A percentile compares a stretch with the other conserved stretches of the same genome.
These are phyloP conservation scores for Phellopilus nigrolimitatus DNA, from an alignment of 1,284 basidiomycete species.

Conservation along the genomic window DNA sequence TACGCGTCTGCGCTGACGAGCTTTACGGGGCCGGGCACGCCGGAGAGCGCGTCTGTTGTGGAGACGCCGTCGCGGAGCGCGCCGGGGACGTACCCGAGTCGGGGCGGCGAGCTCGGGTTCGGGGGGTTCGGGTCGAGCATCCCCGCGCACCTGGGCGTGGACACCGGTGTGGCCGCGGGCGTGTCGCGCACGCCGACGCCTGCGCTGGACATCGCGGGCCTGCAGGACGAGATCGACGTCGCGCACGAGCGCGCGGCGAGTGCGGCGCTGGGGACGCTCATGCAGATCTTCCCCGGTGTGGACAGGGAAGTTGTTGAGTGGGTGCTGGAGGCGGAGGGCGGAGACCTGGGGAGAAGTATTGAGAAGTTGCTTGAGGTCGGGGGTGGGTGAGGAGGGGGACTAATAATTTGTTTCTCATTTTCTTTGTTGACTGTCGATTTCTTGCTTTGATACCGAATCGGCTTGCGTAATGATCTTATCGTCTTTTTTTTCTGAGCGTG, in stretches of 20 bases:
- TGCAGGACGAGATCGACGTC: slow-evolving; percentile 71
- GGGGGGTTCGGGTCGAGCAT: slow-evolving; percentile 5
- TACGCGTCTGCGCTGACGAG: neutral
- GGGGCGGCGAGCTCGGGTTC: neutral
- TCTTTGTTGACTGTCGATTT: too few relatives aligned
- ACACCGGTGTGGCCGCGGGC: neutral
- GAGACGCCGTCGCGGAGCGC: slow-evolving; percentile 12
- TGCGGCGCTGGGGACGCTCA: slow-evolving; percentile 66
- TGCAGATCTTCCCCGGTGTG: slow-evolving; percentile 81
- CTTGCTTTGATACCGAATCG: too few relatives aligned
- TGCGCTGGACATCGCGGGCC: slow-evolving; percentile 59
- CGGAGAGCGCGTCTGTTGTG: slow-evolving; percentile 2
- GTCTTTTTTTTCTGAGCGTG: too few relatives aligned
- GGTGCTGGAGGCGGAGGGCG: slow-evolving; percentile 84
- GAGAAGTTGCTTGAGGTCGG: slow-evolving; percentile 65
- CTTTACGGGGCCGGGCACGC: slow-evolving; percentile 12
- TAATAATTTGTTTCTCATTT: too few relatives aligned
- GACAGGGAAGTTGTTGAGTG: slow-evolving; percentile 81
- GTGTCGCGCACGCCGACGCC: slow-evolving; percentile 66
- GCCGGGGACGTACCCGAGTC: slow-evolving; percentile 6
- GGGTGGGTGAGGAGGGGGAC: slow-evolving; percentile 1
- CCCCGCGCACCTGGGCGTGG: slow-evolving; percentile 32
- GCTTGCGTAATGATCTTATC: too few relatives aligned
- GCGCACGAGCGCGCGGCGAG: slow-evolving; percentile 65
- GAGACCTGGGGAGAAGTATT: slow-evolving; percentile 85